Evolutionary conservation across 1,284 basidiomycete species (phyloP), one percentile per base, ranked within the genome.

Genomic region (Apiotrichum montevideense): DNA sequence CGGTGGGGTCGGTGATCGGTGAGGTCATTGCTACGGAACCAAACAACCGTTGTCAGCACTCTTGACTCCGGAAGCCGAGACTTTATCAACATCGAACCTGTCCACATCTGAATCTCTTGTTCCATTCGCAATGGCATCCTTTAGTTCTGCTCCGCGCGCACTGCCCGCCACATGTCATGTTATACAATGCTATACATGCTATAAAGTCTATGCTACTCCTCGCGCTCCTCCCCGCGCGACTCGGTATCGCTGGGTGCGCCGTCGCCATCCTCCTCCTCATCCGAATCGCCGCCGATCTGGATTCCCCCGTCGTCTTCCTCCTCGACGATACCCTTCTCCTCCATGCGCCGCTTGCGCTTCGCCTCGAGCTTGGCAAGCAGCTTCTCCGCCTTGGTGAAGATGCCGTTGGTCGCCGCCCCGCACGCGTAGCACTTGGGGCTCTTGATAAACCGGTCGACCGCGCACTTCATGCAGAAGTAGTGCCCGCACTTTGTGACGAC

Each of bases 401-500:
- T 90, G 3, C 95, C 95, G 13, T 86, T 88, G 0, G 95, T 98
- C 3, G 92, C 85, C 11, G 90, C 84, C 51, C 91, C 88, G 73
- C 95, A 99, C 3, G 94, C 96, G 54, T 92, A 84, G 68, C 96
- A 99, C 77, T 95, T 98, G 2, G 91, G 90, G 42, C 90, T 97
- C 80, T 88, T 95, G 44, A 86, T 84, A 68, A 88, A 98, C 42
- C 96, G 84, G 76, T 90, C 88, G 75, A 97, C 90, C 8, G 94
- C 94, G 73, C 94, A 79, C 77, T 70, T 83, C 55, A 89, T 90
- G 78, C 94, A 97, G 74, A 94, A 98, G 78, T 97, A 98, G 77
- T 98, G 96, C 2, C 90, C 90, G 74, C 96, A 99, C 53, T 89
- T 86, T 15, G 96, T 98, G 52, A 93, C 90, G 62, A 99, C 84